These are phyloP conservation scores for Cladophialophora bantiana DNA, from an alignment of 2,329 filamentous ascomycete species.

Conservation along the genomic window DNA sequence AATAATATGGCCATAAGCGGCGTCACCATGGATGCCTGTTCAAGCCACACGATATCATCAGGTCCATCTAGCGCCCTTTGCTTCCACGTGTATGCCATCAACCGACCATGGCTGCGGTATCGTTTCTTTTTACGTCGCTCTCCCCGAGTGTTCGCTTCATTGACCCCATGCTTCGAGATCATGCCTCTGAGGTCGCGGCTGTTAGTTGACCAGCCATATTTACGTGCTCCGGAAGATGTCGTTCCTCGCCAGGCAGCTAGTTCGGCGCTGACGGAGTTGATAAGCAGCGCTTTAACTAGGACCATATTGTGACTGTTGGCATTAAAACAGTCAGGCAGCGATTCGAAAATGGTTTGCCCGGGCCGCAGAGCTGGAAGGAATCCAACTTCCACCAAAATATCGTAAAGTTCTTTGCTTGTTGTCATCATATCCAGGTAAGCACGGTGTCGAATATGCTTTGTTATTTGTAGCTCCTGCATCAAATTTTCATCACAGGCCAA, in stretches of 20 bases:
- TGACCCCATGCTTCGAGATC: conserved; percentile 20
- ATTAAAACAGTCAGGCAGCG: conserved; percentile 26
- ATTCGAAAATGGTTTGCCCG: conserved; percentile 25
- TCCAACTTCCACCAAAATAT: conserved; percentile 18
- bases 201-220: conserved; percentile 9
- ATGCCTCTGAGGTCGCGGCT: conserved; percentile 17
- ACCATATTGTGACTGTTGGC: conserved; percentile 29
- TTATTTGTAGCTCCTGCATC: conserved; percentile 21
- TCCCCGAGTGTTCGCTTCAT: conserved; percentile 13
- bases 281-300: conserved; percentile 32
- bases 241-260: conserved; percentile 31
- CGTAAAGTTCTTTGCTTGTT: conserved; percentile 21
- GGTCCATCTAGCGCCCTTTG: conserved; percentile 15
- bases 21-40: conserved; percentile 36
- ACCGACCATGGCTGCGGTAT: conserved; percentile 29
- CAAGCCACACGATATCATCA: conserved; percentile 26
- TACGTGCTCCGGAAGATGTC: not conserved
- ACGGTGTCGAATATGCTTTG: conserved; percentile 26
- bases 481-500: conserved; percentile 14
- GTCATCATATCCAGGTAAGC: conserved; percentile 34
- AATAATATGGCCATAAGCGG: conserved; percentile 35
- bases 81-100: conserved; percentile 33
- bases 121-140: not conserved
- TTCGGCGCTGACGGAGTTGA: conserved; percentile 31
- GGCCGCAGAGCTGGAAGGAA: conserved; percentile 15